Base-by-base conservation (phyloP, 495 filamentous ascomycete genomes). In the Haplographium delicatum region DNA sequence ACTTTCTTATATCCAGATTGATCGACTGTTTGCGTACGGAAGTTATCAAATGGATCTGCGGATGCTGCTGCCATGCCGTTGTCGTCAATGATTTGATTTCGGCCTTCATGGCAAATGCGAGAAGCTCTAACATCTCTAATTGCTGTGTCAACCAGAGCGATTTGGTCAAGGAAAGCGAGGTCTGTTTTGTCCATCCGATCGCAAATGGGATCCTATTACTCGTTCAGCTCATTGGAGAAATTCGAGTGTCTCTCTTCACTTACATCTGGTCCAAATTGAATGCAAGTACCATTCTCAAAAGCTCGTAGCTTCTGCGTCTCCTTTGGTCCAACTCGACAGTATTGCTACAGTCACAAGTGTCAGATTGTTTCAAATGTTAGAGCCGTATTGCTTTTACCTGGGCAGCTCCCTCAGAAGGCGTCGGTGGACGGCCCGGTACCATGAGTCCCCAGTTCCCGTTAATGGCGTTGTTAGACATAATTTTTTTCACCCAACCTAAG, bases 221-320 rank as follows among this genome's bases (percentile, higher is more conserved):
- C 1, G n/a, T 33, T 58, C 46, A 58, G 50, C 53, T 37, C 20
- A 5, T 18, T 37, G 6, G 3, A 2, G 13, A 10, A 37, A 24
- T 1, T 16, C 27, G 45, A 45, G 19, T 6, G 15, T 33, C 11
- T 52, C 24, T 6, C 8, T n/a, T 28, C 26, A 34, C 51, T 37
- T 54, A 58, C 58, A 19, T 52, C n/a, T 5, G 51, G 54, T 3
- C 58, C 58, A 49, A 51, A 61, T 4, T n/a, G 19, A 1, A 61
- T 33, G 26, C 44, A 50, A 13, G 54, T 61, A 11, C 54, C 54
- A 20, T 61, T 61, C 3, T 50, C 39, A 25, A 51, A 61, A 1
- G 35, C 30, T 9, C 41, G 9, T 2, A 45, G 16, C 11, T 19
- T 24, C 25, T 61, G 58, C 3, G 13, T 28, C 1, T 25, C 49